Base-by-base conservation (phyloP, 1,284 basidiomycete species). In the Irpex lacteus region DNA sequence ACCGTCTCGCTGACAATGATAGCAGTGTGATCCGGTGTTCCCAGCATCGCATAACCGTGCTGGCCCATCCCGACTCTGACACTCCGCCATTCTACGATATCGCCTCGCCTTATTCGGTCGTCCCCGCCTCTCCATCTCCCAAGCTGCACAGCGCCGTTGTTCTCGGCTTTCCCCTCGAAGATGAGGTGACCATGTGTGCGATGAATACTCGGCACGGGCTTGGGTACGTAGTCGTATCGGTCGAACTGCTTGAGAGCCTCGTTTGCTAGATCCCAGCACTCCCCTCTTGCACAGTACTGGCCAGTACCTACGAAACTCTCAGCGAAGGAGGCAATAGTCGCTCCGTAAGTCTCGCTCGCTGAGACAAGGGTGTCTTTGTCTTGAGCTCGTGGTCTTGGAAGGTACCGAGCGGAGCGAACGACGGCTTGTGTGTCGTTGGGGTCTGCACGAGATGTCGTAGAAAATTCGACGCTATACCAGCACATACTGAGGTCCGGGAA, bases 201-300 rank as follows among this genome's bases (percentile, higher is more conserved):
- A 55, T 76, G 76, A 36, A 82, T 77, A 66, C 80, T 82, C 44
- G 79, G 80, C 19, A 86, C 73, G 15, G 85, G 83, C 62, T 74
- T 73, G 9, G 82, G 79, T 38, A 82, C 72, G 65, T 81, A 80
- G 64, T 81, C 50, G 70, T 74, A 81, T 58, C 77, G 72, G 7
- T 75, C 70, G 68, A 82, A 78, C 55, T 78, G 77, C 66, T 80
- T 79, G 61, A 86, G 73, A 36, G 79, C 84, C 70, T 85, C 81
- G 65, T 76, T 73, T 13, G 85, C 85, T 40, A 87, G 71, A 73
- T 86, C 84, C 85, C 85, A 87, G 70, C 85, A 87, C 68, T 85
- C 84, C 26, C 85, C 85, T 7, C 81, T 75, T 13, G 75, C 83
- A 64, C 85, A 82, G 60, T 78, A 81, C 64, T 75, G 67, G 2